phyloP scores from a whole-genome alignment of 106 monocot species.

The Acorus calamus region DNA sequence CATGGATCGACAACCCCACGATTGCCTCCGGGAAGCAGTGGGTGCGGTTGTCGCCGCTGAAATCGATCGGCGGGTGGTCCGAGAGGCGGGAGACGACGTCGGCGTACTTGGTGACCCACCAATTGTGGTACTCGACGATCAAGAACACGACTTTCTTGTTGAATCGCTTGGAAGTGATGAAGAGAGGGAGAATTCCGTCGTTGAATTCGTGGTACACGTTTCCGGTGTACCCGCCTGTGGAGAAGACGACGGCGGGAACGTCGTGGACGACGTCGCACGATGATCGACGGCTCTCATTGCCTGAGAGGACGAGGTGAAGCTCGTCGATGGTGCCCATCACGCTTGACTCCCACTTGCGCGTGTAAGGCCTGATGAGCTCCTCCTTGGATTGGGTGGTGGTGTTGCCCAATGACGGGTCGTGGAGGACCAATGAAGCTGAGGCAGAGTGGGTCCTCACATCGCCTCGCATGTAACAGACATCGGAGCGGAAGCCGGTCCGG shows the following conservation, averaged over 20 bases:
- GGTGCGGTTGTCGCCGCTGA: conserved; percentile 37
- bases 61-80: conserved; percentile 49
- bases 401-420: background rate
- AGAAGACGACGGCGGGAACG: conserved; percentile 73
- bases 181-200: conserved; percentile 80
- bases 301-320: conserved; percentile 10
- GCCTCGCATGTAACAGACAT: conserved; percentile 50
- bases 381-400: background rate
- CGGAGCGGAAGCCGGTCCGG: conserved; percentile 23
- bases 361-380: conserved; percentile 49
- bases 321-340: conserved; percentile 45
- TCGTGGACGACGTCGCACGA: conserved; percentile 53
- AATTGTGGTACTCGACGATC: conserved; percentile 56
- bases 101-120: conserved; percentile 78
- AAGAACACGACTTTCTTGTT: conserved; percentile 47
- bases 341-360: conserved; percentile 48
- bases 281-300: background rate
- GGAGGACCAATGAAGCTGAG: conserved; percentile 1
- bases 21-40: conserved; percentile 75
- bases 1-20: conserved; percentile 73
- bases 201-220: conserved; percentile 99
- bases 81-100: conserved; percentile 56
- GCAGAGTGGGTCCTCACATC: conserved; percentile 25
- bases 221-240: conserved; percentile 91
- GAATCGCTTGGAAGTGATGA: conserved; percentile 51